These are phyloP conservation scores for Dittrichia graveolens DNA, from an alignment of 129 eudicot species.

Conservation along the genomic window DNA sequence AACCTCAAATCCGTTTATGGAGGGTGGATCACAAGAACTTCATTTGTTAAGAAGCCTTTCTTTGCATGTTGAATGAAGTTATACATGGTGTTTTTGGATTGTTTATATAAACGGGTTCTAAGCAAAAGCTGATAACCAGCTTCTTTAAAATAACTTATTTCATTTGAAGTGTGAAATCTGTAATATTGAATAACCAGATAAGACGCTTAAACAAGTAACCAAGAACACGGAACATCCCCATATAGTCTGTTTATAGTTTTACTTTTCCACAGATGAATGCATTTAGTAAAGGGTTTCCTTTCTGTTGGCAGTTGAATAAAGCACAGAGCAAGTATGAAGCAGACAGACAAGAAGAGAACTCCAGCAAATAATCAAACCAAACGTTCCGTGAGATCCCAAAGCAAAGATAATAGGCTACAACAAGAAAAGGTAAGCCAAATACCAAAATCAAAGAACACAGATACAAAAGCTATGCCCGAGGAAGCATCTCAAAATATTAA, in stretches of 20 bases:
- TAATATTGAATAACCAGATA: no score
- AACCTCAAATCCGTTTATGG: background rate
- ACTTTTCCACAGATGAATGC: background rate
- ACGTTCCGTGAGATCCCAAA: constrained; percentile 52
- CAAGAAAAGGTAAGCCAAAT: constrained; percentile 44
- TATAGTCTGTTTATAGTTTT: background rate
- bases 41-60: background rate
- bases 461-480: constrained; percentile 31
- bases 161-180: no score
- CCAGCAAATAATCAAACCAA: constrained; percentile 47
- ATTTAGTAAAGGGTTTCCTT: background rate
- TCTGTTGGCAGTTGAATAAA: constrained; percentile 35
- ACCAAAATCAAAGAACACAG: constrained; percentile 42
- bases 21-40: background rate
- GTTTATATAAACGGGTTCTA: no score
- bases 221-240: no score
- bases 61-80: background rate
- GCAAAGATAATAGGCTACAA: constrained; percentile 43
- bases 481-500: constrained; percentile 23
- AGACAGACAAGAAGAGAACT: constrained; percentile 54
- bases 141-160: no score
- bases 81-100: background rate
- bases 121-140: no score
- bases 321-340: constrained; percentile 52
- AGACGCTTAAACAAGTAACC: no score